Evolutionary conservation across 345 rosid genomes (phyloP).

Genomic region (Boechera retrofracta): DNA sequence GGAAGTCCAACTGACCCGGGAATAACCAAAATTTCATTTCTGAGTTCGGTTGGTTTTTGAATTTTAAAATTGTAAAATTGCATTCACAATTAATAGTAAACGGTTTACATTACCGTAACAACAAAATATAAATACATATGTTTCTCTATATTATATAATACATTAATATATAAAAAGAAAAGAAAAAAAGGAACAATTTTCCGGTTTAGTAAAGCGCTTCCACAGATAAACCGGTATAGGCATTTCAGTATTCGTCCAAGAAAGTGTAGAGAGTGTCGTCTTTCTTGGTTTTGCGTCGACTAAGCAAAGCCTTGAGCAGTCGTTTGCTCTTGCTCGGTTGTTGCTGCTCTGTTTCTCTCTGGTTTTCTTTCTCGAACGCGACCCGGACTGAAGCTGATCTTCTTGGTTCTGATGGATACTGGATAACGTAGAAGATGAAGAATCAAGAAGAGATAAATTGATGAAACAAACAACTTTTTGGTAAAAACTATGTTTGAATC

Average conservation of each 20-base stretch:
- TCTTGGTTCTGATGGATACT: constrained; percentile 88
- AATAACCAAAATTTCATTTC: not conserved
- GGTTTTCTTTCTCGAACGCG: constrained; percentile 59
- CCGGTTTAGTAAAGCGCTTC: constrained; percentile 13
- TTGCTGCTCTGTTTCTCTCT: constrained; percentile 55
- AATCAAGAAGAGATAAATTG: constrained; percentile 9
- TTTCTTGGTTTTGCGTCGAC: constrained; percentile 91
- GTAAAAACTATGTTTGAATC: not conserved
- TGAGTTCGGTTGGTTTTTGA: not conserved
- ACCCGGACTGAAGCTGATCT: constrained; percentile 75
- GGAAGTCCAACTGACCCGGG: not conserved
- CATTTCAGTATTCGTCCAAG: constrained; percentile 83
- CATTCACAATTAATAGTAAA: not conserved
- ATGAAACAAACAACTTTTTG: not conserved
- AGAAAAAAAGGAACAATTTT: not conserved
- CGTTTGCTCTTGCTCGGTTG: constrained; percentile 88
- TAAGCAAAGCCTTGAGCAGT: constrained; percentile 86
- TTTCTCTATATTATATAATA: not conserved
- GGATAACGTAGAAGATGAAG: constrained; percentile 25
- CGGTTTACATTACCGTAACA: not conserved
- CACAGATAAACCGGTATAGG: constrained; percentile 9
- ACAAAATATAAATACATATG: not conserved
- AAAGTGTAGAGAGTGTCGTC: constrained; percentile 85
- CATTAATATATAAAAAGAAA: not conserved
- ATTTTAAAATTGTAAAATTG: not conserved